These are phyloP conservation scores for Fraxinus sp. DNA, from an alignment of 305 asterid genomes.

Conservation along the genomic window DNA sequence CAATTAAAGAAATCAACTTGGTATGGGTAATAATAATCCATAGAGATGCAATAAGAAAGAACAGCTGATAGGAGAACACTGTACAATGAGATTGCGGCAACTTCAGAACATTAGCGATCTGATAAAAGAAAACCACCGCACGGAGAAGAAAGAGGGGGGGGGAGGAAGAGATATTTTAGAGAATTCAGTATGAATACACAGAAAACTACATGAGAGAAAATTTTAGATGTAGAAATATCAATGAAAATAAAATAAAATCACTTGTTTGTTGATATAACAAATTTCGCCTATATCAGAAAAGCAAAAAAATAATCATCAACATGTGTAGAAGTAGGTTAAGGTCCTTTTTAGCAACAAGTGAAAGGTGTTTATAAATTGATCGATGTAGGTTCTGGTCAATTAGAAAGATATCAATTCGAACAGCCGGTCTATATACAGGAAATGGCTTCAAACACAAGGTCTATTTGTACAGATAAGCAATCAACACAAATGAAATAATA, in stretches of 20 bases:
- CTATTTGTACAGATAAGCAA: not conserved
- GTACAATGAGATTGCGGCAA: not conserved
- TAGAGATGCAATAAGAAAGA: not conserved
- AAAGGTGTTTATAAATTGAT: not conserved
- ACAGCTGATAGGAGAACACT: not conserved
- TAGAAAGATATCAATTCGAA: not conserved
- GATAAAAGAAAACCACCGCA: not conserved
- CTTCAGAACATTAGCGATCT: not conserved
- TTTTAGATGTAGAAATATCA: not conserved
- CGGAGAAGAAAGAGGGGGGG: not conserved
- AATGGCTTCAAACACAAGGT: not conserved
- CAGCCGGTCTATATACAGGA: not conserved
- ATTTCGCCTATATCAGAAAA: not conserved
- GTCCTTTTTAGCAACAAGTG: not conserved
- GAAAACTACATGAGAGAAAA: not conserved
- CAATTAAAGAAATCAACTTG: constrained; percentile 22
- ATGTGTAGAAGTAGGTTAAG: not conserved
- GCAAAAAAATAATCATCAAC: not conserved
- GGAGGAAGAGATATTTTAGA: not conserved
- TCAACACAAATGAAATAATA: not conserved
- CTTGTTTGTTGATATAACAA: not conserved
- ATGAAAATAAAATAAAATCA: not conserved
- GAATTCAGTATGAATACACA: not conserved
- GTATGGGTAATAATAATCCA: constrained; percentile 16
- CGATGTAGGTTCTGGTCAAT: not conserved